Percentiles rank a stretch among this genome's conserved stretches.
These are phyloP conservation scores for Kernera saxatilis DNA, from an alignment of 345 rosid species.

Conservation along the genomic window DNA sequence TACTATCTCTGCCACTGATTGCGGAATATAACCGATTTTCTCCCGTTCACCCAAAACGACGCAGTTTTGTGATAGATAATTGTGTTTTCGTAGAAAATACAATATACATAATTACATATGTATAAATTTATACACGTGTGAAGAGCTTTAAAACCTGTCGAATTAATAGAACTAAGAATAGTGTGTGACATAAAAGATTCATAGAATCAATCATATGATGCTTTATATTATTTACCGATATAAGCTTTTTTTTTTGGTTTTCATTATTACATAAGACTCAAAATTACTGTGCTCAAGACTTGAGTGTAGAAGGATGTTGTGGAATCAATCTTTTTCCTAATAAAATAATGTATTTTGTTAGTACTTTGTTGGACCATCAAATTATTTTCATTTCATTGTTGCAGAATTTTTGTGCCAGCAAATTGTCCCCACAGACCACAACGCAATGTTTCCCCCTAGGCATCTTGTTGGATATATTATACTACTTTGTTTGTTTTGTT, in stretches of 20 bases:
- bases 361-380: slow-evolving; percentile 25
- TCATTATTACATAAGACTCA: neutral
- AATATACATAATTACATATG: neutral
- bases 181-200: neutral
- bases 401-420: slow-evolving; percentile 9
- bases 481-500: neutral
- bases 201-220: neutral
- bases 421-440: slow-evolving; percentile 27
- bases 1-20: neutral
- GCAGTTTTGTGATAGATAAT: neutral
- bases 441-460: slow-evolving; percentile 17
- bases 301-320: neutral
- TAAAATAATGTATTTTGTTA: neutral
- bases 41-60: neutral
- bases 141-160: neutral
- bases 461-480: slow-evolving; percentile 10
- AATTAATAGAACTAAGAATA: neutral
- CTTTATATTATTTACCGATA: neutral
- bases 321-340: neutral
- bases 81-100: too few species aligned
- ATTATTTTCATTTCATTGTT: slow-evolving; percentile 10
- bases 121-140: slow-evolving; percentile 7
- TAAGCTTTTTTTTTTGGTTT: neutral
- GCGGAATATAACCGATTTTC: too few species aligned
- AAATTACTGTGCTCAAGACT: neutral